Evolutionary conservation across 345 rosid genomes (phyloP).

Genomic region (Lepidium aucheri): DNA sequence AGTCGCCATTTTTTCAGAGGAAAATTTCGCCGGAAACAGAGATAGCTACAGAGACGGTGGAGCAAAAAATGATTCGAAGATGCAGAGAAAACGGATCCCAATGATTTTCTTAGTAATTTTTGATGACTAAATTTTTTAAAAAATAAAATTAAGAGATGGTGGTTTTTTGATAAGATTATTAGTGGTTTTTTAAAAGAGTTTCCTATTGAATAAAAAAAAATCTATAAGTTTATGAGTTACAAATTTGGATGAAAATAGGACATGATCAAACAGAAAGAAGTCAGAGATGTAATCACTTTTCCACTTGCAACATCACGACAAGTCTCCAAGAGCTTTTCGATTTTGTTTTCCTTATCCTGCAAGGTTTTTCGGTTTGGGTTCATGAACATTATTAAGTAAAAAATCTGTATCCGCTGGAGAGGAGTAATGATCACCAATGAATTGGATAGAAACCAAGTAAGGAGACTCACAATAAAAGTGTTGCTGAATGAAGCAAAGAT

Average conservation of each 20-base stretch:
- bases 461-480: too few relatives aligned
- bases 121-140: too few relatives aligned
- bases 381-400: too few relatives aligned
- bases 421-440: too few relatives aligned
- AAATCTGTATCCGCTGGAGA: too few relatives aligned
- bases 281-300: constrained; percentile 33
- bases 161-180: too few relatives aligned
- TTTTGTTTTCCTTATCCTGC: constrained; percentile 38
- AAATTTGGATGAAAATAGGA: not conserved
- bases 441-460: too few relatives aligned
- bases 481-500: too few relatives aligned
- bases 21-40: not conserved
- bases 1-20: constrained; percentile 10
- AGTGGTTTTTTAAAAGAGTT: too few relatives aligned
- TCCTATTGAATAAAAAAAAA: too few relatives aligned
- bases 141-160: too few relatives aligned
- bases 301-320: constrained; percentile 32
- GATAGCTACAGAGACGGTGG: not conserved
- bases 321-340: constrained; percentile 57
- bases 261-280: not conserved
- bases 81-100: not conserved
- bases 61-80: not conserved
- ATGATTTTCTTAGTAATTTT: too few relatives aligned
- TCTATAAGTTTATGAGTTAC: not conserved
- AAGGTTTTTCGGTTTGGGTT: constrained; percentile 41